Percentiles rank a stretch among this genome's conserved stretches.
Evolutionary conservation across 495 filamentous ascomycete genomes (phyloP).

Genomic region (Neurospora sp.): DNA sequence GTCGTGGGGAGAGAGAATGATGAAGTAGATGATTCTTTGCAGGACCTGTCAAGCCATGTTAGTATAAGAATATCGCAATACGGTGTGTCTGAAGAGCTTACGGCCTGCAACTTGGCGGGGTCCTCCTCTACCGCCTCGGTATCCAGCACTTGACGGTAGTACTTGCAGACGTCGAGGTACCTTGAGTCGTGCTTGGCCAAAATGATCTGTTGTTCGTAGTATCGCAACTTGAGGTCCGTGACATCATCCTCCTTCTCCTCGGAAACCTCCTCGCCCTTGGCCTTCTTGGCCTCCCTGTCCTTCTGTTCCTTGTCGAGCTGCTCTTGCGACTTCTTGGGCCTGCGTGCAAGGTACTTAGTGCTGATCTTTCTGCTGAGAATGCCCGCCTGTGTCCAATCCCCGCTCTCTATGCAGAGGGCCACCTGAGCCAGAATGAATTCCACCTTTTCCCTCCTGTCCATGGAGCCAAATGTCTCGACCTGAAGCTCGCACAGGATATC

Average conservation of each 20-base stretch:
- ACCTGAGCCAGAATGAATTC: slow-evolving; percentile 98
- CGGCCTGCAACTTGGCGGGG: slow-evolving; percentile 69
- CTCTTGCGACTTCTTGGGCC: slow-evolving; percentile 79
- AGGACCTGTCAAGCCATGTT: slow-evolving; percentile 49
- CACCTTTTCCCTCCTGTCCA: slow-evolving; percentile 93
- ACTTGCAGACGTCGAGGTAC: slow-evolving; percentile 93
- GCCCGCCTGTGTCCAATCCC: slow-evolving; percentile 90
- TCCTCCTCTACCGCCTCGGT: slow-evolving; percentile 90
- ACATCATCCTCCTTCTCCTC: slow-evolving; percentile 78
- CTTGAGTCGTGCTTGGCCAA: slow-evolving; percentile 93
- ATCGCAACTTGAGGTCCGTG: slow-evolving; percentile 89
- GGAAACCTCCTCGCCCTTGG: slow-evolving; percentile 70
- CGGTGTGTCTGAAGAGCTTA: slow-evolving; percentile 31
- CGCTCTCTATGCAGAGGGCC: slow-evolving; percentile 84
- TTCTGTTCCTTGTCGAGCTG: slow-evolving; percentile 83
- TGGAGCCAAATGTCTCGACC: slow-evolving; percentile 97
- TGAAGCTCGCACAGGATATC: slow-evolving; percentile 95
- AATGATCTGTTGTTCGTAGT: slow-evolving; percentile 92
- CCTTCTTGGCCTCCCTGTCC: slow-evolving; percentile 63
- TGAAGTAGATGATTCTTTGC: slow-evolving; percentile 91
- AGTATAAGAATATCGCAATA: slow-evolving; percentile 9
- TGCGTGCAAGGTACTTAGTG: slow-evolving; percentile 78
- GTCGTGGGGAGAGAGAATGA: slow-evolving; percentile 92
- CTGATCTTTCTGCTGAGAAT: slow-evolving; percentile 96
- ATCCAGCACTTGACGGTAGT: slow-evolving; percentile 91